phyloP scores from a whole-genome alignment of 139 green algal species.

The Chlamydomonas schloesseri region DNA sequence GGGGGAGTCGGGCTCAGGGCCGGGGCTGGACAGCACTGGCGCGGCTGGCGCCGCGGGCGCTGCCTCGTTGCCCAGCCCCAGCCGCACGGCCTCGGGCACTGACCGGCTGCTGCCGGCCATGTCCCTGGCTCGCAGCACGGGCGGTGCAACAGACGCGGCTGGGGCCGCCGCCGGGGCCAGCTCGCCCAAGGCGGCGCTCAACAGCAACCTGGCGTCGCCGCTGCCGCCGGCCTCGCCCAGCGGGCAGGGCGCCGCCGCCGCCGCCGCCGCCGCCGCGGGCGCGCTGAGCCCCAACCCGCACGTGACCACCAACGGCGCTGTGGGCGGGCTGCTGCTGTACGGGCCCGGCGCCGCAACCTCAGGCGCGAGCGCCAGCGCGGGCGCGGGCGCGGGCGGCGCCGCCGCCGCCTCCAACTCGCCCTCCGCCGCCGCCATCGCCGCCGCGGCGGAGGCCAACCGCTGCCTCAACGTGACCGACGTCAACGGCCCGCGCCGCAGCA shows the following conservation, averaged over 20 bases:
- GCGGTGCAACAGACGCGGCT: not conserved
- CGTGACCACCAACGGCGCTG: slow-evolving; percentile 18
- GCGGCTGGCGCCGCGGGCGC: too few species aligned
- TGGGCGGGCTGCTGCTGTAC: slow-evolving; percentile 41
- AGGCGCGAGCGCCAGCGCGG: too few species aligned
- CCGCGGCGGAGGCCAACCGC: not conserved
- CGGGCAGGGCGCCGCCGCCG: not conserved
- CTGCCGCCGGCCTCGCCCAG: not conserved
- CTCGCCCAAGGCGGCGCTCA: slow-evolving; percentile 3
- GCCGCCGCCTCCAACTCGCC: not conserved
- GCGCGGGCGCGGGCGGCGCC: not conserved
- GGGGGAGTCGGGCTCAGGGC: too few species aligned
- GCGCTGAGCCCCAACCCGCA: not conserved
- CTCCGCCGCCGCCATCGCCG: too few species aligned
- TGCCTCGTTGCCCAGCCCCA: not conserved
- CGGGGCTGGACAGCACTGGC: too few species aligned
- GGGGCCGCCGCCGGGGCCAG: not conserved
- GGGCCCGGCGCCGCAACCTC: not conserved
- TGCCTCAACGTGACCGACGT: slow-evolving; percentile 25
- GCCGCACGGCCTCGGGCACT: too few species aligned
- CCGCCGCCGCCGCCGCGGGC: not conserved
- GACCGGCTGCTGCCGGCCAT: not conserved
- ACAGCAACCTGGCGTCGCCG: not conserved
- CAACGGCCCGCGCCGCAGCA: slow-evolving; percentile 21
- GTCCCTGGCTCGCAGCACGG: not conserved